Base-by-base conservation (phyloP, 2,329 filamentous ascomycete genomes). In the Fusarium fracticaudum region DNA sequence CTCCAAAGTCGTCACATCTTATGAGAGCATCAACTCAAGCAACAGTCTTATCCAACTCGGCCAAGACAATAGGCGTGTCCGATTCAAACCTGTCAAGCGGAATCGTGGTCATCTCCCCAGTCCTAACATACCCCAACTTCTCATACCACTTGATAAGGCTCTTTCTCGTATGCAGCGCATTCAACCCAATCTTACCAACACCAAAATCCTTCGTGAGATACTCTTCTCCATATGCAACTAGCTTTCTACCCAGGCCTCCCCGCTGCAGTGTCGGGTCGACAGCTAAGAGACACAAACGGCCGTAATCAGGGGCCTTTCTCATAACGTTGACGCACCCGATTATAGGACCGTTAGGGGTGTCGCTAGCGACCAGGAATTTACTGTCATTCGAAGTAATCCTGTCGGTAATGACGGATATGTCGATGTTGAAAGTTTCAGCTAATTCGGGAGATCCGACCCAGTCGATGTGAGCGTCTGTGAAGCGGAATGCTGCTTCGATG, bases 381-480 rank as follows among this genome's bases (percentile, higher is more conserved):
- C 76, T 74, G 24, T 82, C 74, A 0, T 78, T 74, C 1, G 73
- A 74, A 20, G 58, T 51, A 55, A 86, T 83, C 8, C 84, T 88
- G 17, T 92, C 89, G 0, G 90, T 90, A 26, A 87, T 80, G 79
- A 92, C 90, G 66, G 91, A 89, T 77, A 94, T 92, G 57, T 88
- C 87, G 5, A 92, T 92, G 6, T 89, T 92, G 82, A 94, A 94
- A 57, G 87, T 90, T 17, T 92, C 93, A 50, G 89, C 93, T 13
- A 95, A 87, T 89, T 78, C 78, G 40, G 80, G 75, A 60, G 83
- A 76, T 8, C 78, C 84, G 0, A 81, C 81, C 76, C 76, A 78
- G 58, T 76, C 59, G 61, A 79, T 64, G 55, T 84, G 76, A 66
- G 69, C 81, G 47, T 85, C 84, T 7, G 80, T 77, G 50, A 83